phyloP scores from a whole-genome alignment of 2,329 filamentous ascomycete genomes.

The Diplodia seriata region DNA sequence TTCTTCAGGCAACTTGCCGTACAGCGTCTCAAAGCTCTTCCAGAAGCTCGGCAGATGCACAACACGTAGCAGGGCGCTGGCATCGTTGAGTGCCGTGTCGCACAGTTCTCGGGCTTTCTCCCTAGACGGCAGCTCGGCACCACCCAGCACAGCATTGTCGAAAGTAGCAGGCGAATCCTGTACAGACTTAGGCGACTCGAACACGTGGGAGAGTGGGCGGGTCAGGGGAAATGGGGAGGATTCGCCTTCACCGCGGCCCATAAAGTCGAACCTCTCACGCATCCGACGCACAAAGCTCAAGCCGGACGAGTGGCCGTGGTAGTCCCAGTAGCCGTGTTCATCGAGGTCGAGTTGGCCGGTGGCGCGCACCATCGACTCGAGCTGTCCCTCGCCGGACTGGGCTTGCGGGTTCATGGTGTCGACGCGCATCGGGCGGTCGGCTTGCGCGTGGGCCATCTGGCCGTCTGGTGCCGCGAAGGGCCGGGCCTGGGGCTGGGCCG shows the following conservation, averaged over 20 bases:
- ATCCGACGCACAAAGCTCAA: conserved; percentile 86
- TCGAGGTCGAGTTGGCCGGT: conserved; percentile 91
- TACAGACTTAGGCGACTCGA: conserved; percentile 73
- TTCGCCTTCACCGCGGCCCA: conserved; percentile 70
- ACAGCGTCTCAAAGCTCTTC: conserved; percentile 76
- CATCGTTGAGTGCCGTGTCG: conserved; percentile 67
- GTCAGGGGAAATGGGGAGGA: conserved; percentile 64
- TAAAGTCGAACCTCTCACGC: conserved; percentile 82
- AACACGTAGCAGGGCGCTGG: conserved; percentile 70
- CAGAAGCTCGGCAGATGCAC: conserved; percentile 85
- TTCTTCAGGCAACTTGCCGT: conserved; percentile 65
- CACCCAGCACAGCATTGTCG: conserved; percentile 39
- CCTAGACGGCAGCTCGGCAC: conserved; percentile 70
- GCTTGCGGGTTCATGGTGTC: conserved; percentile 29
- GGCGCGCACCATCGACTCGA: conserved; percentile 94
- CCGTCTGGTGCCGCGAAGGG: conserved; percentile 13
- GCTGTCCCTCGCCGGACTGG: conserved; percentile 55
- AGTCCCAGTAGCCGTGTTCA: conserved; percentile 91
- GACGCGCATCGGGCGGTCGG: conserved; percentile 12
- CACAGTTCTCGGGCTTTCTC: conserved; percentile 64
- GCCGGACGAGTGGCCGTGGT: conserved; percentile 91
- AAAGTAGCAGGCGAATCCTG: conserved; percentile 67
- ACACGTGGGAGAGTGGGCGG: conserved; percentile 61
- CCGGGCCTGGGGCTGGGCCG: conserved; percentile 28
- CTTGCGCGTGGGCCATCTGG: conserved; percentile 11